Conservation (phyloP, 306 rosid species). For the Quercus bicolor region DNA sequence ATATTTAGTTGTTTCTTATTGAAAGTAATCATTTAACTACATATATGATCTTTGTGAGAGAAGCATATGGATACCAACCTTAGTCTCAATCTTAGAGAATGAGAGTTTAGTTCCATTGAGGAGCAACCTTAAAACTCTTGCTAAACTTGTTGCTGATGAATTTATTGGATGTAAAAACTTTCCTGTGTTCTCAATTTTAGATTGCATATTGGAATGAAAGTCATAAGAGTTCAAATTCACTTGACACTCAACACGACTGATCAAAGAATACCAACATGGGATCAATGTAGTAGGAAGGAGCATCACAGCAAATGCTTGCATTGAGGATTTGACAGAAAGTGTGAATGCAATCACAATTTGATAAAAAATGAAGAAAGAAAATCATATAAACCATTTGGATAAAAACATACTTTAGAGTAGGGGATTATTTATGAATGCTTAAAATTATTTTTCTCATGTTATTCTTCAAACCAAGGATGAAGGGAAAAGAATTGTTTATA, state of each 20-base stretch:
- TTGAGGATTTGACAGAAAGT: too few relatives aligned
- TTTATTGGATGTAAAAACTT: constrained; percentile 10
- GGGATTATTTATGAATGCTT: too few relatives aligned
- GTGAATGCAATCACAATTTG: too few relatives aligned
- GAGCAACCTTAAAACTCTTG: not conserved
- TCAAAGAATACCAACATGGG: constrained; percentile 13
- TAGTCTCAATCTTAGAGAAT: constrained; percentile 9
- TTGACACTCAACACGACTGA: constrained; percentile 1
- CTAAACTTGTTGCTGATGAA: not conserved
- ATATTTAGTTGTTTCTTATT: not conserved
- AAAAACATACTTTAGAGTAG: too few relatives aligned
- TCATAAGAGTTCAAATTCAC: not conserved
- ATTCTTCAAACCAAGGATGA: too few relatives aligned
- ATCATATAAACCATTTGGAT: too few relatives aligned
- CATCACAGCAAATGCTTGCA: not conserved
- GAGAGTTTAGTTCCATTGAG: constrained; percentile 1
- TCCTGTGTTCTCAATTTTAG: constrained; percentile 1
- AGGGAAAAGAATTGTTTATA: too few relatives aligned
- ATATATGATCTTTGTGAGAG: not conserved
- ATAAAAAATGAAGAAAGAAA: constrained; percentile 1
- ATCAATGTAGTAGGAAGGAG: constrained; percentile 10
- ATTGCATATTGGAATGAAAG: not conserved
- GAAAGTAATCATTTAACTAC: not conserved
- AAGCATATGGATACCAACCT: constrained; percentile 8
- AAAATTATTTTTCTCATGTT: too few relatives aligned